A percentile compares a stretch with the other conserved stretches of the same genome.
Conservation (phyloP, 2,329 filamentous ascomycete genomes). For the Endoconidiophora laricicola region DNA sequence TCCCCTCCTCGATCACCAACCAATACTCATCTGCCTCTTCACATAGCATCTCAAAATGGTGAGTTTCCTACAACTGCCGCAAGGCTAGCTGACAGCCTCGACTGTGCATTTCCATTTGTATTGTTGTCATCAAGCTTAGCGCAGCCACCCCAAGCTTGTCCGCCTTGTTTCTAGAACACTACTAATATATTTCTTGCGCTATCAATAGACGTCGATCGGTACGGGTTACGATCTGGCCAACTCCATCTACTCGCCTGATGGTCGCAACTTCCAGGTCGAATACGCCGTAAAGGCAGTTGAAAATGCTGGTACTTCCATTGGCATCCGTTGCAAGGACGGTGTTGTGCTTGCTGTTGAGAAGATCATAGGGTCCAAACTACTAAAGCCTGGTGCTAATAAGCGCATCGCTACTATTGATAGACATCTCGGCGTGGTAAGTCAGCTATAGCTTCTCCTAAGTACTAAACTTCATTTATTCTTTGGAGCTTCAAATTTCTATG, state of each 20-base stretch:
- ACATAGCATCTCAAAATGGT: slow-evolving; percentile 4
- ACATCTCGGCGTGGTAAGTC: slow-evolving; percentile 77
- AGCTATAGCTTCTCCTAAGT: not conserved
- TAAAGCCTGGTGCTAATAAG: slow-evolving; percentile 93
- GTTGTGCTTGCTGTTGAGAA: slow-evolving; percentile 95
- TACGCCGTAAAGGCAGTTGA: slow-evolving; percentile 98
- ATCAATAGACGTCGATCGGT: slow-evolving; percentile 82
- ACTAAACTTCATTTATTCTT: not conserved
- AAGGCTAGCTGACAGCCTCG: not conserved
- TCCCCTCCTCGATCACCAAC: no score
- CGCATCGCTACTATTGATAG: slow-evolving; percentile 88
- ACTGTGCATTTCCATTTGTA: not conserved
- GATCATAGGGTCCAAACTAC: slow-evolving; percentile 83
- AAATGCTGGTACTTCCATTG: slow-evolving; percentile 89
- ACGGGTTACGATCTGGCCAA: slow-evolving; percentile 99
- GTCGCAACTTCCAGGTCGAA: slow-evolving; percentile 97
- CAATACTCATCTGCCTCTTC: not conserved
- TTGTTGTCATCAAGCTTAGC: not conserved
- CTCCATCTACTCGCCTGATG: slow-evolving; percentile 98
- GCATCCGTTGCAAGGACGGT: slow-evolving; percentile 92
- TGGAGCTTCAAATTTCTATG: not conserved
- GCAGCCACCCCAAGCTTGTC: not conserved
- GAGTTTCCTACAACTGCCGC: not conserved
- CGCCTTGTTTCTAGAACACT: not conserved
- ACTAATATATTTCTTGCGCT: no score